Percentiles rank a stretch among this genome's conserved stretches.
phyloP scores from a whole-genome alignment of 2,329 filamentous ascomycete species.

The Parastagonospora avenae region DNA sequence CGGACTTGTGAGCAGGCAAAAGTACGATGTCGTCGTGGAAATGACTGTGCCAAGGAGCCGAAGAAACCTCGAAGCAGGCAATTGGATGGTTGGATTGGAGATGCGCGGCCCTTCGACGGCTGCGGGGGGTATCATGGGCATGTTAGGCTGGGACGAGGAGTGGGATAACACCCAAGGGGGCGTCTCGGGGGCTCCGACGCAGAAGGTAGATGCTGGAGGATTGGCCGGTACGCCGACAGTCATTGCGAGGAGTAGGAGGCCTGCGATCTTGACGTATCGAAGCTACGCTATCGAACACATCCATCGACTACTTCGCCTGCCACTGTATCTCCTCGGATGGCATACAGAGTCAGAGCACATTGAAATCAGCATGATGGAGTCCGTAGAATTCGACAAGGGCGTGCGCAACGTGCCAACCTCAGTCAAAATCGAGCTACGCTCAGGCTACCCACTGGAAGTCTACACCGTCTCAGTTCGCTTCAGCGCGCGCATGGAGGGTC shows the following conservation, averaged over 20 bases:
- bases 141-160: conserved; percentile 41
- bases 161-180: conserved; percentile 30
- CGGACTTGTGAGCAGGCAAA: conserved; percentile 64
- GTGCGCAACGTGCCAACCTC: conserved; percentile 58
- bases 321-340: conserved; percentile 71
- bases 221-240: not conserved
- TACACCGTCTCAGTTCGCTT: conserved; percentile 73
- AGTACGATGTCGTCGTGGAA: conserved; percentile 81
- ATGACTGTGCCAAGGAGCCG: conserved; percentile 79
- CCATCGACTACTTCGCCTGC: conserved; percentile 53
- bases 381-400: conserved; percentile 66
- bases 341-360: conserved; percentile 68
- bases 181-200: conserved; percentile 9
- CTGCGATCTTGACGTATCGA: conserved; percentile 79
- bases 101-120: conserved; percentile 56
- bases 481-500: conserved; percentile 73
- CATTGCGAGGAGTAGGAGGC: conserved; percentile 49
- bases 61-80: conserved; percentile 76
- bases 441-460: conserved; percentile 72
- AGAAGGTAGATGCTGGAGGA: conserved; percentile 5
- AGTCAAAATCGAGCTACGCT: conserved; percentile 71
- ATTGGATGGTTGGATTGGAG: conserved; percentile 90
- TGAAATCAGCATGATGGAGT: conserved; percentile 73
- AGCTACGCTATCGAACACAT: conserved; percentile 53
- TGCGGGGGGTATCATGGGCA: conserved; percentile 14